Conservation (phyloP, 192 early-diverging fungal genomes). For the Umbelopsis vinacea region DNA sequence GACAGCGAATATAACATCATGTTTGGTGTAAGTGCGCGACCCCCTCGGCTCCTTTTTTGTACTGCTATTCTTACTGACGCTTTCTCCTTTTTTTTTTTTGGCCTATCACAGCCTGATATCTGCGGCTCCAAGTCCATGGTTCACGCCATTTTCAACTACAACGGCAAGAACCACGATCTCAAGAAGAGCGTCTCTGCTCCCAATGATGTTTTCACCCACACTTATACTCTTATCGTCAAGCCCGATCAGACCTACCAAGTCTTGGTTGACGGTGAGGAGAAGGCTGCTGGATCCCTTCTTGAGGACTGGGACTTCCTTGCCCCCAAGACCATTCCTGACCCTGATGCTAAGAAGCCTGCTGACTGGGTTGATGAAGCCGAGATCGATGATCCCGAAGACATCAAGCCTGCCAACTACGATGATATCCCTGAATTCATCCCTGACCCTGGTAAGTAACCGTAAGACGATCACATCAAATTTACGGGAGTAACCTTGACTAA, state of each 20-base stretch:
- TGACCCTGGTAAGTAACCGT: constrained; percentile 57
- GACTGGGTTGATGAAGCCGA: constrained; percentile 84
- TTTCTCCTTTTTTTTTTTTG: constrained; percentile 27
- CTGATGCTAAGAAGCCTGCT: constrained; percentile 83
- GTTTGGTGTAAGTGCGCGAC: constrained; percentile 58
- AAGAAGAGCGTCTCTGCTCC: constrained; percentile 72
- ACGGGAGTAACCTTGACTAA: background rate
- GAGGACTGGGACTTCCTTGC: constrained; percentile 81
- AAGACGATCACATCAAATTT: too few species aligned
- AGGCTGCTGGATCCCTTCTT: constrained; percentile 80
- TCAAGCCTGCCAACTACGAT: constrained; percentile 77
- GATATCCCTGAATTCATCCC: constrained; percentile 79
- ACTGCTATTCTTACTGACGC: constrained; percentile 16
- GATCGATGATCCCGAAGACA: constrained; percentile 75
- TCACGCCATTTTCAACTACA: constrained; percentile 95
- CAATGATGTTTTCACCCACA: constrained; percentile 79
- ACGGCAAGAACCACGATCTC: constrained; percentile 85
- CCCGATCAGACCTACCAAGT: constrained; percentile 80
- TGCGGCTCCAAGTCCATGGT: constrained; percentile 92
- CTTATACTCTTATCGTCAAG: constrained; percentile 89
- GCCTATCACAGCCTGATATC: constrained; percentile 77
- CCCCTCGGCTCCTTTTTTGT: background rate
- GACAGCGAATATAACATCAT: constrained; percentile 83
- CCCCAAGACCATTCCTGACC: constrained; percentile 80
- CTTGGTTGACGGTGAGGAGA: constrained; percentile 72